These are phyloP conservation scores for Primulina huaijiensis DNA, from an alignment of 257 asterid species.

Conservation along the genomic window DNA sequence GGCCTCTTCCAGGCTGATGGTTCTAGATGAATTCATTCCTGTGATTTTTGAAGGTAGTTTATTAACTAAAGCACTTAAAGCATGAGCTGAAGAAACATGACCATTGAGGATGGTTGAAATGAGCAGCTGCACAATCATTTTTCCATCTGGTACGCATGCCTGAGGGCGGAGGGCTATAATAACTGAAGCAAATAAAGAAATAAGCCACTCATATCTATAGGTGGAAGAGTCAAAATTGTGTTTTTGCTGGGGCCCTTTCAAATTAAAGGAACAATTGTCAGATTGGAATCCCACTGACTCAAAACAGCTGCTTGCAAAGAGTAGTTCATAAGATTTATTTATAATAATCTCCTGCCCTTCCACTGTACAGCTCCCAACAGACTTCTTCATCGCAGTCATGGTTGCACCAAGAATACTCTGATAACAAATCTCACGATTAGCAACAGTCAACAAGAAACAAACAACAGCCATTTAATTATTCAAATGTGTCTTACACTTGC, in stretches of 20 bases:
- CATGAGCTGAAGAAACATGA: slow-evolving; percentile 89
- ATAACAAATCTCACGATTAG: slow-evolving; percentile 22
- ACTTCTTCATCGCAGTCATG: slow-evolving; percentile 68
- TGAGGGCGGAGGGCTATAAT: slow-evolving; percentile 72
- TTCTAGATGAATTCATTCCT: slow-evolving; percentile 33
- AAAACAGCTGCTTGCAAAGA: slow-evolving; percentile 41
- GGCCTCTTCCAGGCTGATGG: slow-evolving; percentile 53
- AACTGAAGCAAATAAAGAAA: slow-evolving; percentile 75
- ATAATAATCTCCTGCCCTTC: slow-evolving; percentile 64
- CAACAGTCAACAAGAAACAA: slow-evolving; percentile 21
- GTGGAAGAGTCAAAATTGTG: slow-evolving; percentile 31
- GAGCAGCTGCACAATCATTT: slow-evolving; percentile 57
- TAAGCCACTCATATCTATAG: slow-evolving; percentile 54
- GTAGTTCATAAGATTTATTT: slow-evolving; percentile 46
- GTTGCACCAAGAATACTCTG: slow-evolving; percentile 72
- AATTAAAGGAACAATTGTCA: slow-evolving; percentile 27
- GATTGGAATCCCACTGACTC: slow-evolving; percentile 32
- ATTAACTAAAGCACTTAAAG: slow-evolving; percentile 90
- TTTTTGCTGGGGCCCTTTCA: slow-evolving; percentile 35
- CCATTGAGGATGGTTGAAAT: slow-evolving; percentile 52
- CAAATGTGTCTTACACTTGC: slow-evolving; percentile 38
- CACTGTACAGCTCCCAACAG: slow-evolving; percentile 64
- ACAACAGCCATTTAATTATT: slow-evolving; percentile 6
- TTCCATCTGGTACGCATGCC: slow-evolving; percentile 54
- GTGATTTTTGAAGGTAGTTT: slow-evolving; percentile 61